Evolutionary conservation across 352 stramenopile species (phyloP).

Genomic region (Phytophthora megakarya): DNA sequence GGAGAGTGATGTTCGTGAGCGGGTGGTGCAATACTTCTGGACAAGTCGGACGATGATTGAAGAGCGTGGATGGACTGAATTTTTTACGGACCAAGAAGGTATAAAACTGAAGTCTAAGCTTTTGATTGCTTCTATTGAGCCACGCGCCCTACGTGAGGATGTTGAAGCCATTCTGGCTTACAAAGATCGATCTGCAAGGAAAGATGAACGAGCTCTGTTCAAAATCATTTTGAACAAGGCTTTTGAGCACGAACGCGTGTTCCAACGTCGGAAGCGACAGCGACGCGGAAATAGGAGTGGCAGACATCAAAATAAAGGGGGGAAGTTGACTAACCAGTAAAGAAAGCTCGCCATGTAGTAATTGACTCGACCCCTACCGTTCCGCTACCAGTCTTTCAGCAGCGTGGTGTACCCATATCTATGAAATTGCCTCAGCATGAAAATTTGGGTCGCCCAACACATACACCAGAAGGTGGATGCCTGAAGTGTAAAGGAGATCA

Average conservation of each 20-base stretch:
- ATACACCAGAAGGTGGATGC: background rate
- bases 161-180: background rate
- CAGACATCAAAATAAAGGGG: too few species aligned
- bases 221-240: background rate
- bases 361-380: too few species aligned
- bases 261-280: background rate
- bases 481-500: background rate
- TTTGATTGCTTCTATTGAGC: background rate
- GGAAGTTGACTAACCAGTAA: background rate
- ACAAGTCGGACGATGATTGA: background rate
- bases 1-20: background rate
- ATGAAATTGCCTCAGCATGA: background rate
- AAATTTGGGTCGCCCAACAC: background rate
- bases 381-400: too few species aligned
- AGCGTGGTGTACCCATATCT: too few species aligned
- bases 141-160: background rate
- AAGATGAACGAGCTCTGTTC: background rate
- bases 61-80: background rate
- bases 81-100: background rate
- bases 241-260: background rate
- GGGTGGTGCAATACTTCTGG: background rate
- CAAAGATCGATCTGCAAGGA: background rate
- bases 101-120: background rate
- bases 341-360: too few species aligned
- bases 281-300: constrained; percentile 29